phyloP scores from a whole-genome alignment of 1,284 basidiomycete species.

The Ustilago sp. region DNA sequence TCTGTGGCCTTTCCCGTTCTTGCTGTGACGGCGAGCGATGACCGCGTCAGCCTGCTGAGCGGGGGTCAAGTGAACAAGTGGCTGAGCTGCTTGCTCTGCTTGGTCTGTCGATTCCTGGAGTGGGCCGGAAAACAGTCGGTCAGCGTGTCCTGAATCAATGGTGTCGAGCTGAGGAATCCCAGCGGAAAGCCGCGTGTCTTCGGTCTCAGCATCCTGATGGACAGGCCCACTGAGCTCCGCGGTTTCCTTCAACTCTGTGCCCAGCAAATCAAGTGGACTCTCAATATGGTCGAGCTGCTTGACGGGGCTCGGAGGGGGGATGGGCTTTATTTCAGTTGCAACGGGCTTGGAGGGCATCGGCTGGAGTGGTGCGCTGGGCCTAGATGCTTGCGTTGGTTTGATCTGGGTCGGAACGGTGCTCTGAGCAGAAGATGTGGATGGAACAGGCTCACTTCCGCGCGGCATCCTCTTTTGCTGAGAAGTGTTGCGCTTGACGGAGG shows the following conservation, averaged over 20 bases:
- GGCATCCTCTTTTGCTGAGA: constrained; percentile 28
- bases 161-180: constrained; percentile 16
- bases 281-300: constrained; percentile 35
- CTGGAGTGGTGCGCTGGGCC: constrained; percentile 34
- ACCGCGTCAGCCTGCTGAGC: constrained; percentile 61
- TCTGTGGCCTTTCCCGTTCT: constrained; percentile 45
- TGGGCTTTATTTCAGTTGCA: constrained; percentile 41
- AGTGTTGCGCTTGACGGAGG: constrained; percentile 12
- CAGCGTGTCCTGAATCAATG: constrained; percentile 4
- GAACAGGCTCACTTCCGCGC: constrained; percentile 41
- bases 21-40: constrained; percentile 59
- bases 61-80: constrained; percentile 48
- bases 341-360: constrained; percentile 8
- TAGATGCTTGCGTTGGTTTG: constrained; percentile 15
- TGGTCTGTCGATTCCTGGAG: background rate
- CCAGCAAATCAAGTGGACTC: constrained; percentile 56
- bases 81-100: background rate
- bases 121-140: constrained; percentile 14
- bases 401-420: background rate
- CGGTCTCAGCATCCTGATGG: background rate
- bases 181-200: background rate
- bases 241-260: constrained; percentile 51
- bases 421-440: background rate
- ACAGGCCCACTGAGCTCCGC: constrained; percentile 15
- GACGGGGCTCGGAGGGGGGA: constrained; percentile 55